Evolutionary conservation across 2,329 filamentous ascomycete genomes (phyloP), one percentile per base, ranked within the genome.

Genomic region (Xylaria sp.): DNA sequence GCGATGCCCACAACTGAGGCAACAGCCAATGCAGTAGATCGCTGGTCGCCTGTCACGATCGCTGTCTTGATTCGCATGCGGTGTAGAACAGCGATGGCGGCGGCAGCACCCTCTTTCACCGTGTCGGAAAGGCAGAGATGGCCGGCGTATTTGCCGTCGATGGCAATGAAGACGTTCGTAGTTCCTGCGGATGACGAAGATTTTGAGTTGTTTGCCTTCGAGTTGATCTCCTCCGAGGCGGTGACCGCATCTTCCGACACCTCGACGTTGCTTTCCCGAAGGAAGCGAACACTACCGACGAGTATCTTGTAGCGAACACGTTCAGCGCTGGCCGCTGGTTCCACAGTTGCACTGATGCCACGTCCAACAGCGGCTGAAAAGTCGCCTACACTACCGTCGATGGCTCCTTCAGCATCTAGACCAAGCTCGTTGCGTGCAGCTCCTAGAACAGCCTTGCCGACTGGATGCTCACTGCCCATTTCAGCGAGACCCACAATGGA

Each of bases 401-500:
- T 81, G 17, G 86, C 83, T 7, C 83, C 88, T 53, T 95, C 91
- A 1, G 79, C 71, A 16, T 84, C 86, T 38, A 96, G 72, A 3
- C 85, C 86, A 7, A 97, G 84, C 69, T 93, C 85, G 1, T 83
- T 77, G 63, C 90, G 92, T 2, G 93, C 92, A 22, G 86, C 86
- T 1, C 76, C 74, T 5, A 96, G 78, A 47, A 97, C 90, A 13
- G 94, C 93, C 66, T 87, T 91, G n/a, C 92, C 94, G 52, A 97
- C 90, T 1, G 94, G 94, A 69, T 99, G 94, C 73, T 99, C 94
- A 67, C 91, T 96, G 61, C 91, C 90, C 83, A 92, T 92, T 75
- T 99, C 94, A 0, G 93, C 89, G n/a, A 97, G 86, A 41, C 92
- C 94, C 52, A 99, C 86, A 56, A 97, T 82, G n/a, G 90, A 86